Conservation (phyloP, 768 basidiomycete genomes). For the Cystobasidium onofrii region DNA sequence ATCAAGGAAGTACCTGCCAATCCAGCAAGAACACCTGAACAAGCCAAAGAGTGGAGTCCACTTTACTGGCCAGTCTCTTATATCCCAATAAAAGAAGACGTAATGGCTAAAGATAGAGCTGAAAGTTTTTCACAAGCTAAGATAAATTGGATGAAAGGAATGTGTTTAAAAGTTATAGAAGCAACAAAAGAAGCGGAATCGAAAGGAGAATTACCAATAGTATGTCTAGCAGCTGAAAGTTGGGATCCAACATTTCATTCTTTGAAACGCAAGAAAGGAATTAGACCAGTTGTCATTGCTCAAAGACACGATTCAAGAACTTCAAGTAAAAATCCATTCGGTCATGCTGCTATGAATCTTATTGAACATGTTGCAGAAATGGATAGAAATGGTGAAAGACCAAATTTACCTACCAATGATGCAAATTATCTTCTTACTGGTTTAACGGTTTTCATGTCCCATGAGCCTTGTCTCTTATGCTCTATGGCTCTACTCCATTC, state of each 20-base stretch:
- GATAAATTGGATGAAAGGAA: constrained; percentile 4
- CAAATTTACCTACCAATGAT: constrained; percentile 52
- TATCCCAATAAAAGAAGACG: constrained; percentile 11
- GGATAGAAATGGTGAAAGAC: constrained; percentile 33
- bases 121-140: constrained; percentile 13
- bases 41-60: constrained; percentile 38
- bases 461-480: constrained; percentile 98
- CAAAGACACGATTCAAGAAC: constrained; percentile 63
- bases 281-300: constrained; percentile 35
- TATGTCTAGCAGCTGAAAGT: constrained; percentile 4
- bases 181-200: neutral
- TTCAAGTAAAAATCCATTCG: constrained; percentile 65
- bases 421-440: constrained; percentile 81
- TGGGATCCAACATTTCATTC: constrained; percentile 6
- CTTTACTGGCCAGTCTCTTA: constrained; percentile 11
- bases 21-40: constrained; percentile 52
- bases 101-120: constrained; percentile 14
- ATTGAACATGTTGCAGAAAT: constrained; percentile 46
- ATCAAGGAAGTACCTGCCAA: constrained; percentile 51
- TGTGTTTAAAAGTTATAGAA: neutral
- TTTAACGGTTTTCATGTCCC: constrained; percentile 74
- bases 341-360: constrained; percentile 73
- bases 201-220: neutral
- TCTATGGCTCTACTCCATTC: constrained; percentile 92
- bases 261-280: neutral